A percentile compares a stretch with the other conserved stretches of the same genome.
phyloP scores from a whole-genome alignment of 2,329 filamentous ascomycete genomes.

The Cladosporium phlei region DNA sequence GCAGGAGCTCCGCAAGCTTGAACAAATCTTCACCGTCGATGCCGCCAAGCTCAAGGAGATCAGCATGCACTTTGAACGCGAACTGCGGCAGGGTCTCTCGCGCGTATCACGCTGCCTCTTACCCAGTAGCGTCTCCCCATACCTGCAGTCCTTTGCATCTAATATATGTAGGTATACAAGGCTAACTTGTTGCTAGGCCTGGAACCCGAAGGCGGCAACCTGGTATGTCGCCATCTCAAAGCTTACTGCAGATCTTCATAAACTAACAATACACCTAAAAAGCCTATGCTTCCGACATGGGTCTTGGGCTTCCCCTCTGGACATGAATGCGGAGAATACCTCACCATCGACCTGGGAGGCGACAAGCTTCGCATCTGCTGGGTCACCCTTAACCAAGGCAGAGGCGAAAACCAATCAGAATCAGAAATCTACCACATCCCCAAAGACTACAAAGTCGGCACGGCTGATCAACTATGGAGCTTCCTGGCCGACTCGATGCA shows the following conservation, averaged over 20 bases:
- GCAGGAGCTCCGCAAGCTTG: constrained; percentile 71
- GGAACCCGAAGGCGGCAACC: constrained; percentile 77
- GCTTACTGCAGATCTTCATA: not conserved
- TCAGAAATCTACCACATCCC: constrained; percentile 96
- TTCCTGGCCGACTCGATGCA: constrained; percentile 91
- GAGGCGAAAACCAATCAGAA: constrained; percentile 91
- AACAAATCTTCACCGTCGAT: constrained; percentile 73
- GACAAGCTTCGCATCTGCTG: constrained; percentile 95
- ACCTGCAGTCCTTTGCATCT: too few species aligned
- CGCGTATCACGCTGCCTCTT: constrained; percentile 10
- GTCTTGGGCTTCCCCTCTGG: constrained; percentile 88
- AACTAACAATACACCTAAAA: constrained; percentile 11
- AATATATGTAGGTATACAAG: too few species aligned
- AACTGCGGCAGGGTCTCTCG: constrained; percentile 66
- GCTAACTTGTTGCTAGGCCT: constrained; percentile 53
- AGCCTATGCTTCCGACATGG: constrained; percentile 99
- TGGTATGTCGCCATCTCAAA: constrained; percentile 56
- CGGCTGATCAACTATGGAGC: constrained; percentile 84
- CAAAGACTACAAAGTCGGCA: constrained; percentile 84
- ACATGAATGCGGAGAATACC: constrained; percentile 77
- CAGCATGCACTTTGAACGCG: constrained; percentile 75
- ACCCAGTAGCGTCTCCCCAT: constrained; percentile 13
- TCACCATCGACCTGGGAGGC: constrained; percentile 93
- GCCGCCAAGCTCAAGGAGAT: constrained; percentile 76
- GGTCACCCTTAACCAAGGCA: constrained; percentile 79